phyloP scores from a whole-genome alignment of 2,329 filamentous ascomycete species.

The Tolypocladium paradoxum region DNA sequence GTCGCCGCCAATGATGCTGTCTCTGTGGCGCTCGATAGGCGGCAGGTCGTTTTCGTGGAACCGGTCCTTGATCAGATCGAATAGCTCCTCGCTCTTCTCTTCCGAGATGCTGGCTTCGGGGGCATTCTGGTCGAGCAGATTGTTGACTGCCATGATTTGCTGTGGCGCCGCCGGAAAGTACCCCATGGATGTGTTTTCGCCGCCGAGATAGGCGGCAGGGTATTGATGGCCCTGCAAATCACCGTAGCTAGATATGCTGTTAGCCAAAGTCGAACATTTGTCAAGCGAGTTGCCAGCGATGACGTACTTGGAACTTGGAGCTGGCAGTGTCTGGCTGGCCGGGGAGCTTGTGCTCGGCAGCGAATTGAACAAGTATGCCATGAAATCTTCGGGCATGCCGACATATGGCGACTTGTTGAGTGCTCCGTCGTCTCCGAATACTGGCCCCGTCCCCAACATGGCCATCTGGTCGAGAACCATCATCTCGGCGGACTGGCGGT shows the following conservation, averaged over 20 bases:
- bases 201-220: conserved; percentile 34
- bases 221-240: conserved; percentile 33
- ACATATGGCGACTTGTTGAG: conserved; percentile 73
- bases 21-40: conserved; percentile 63
- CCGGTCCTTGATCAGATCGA: conserved; percentile 68
- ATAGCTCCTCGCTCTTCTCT: conserved; percentile 73
- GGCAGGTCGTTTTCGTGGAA: conserved; percentile 75
- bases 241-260: conserved; percentile 34
- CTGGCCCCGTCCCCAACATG: conserved; percentile 61
- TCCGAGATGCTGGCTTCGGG: conserved; percentile 77
- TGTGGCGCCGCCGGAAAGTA: conserved; percentile 53
- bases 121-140: conserved; percentile 67
- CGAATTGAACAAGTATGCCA: conserved; percentile 69
- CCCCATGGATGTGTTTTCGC: conserved; percentile 35
- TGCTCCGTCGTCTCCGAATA: conserved; percentile 75
- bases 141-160: conserved; percentile 84
- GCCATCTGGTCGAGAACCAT: conserved; percentile 53
- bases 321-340: conserved; percentile 35
- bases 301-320: conserved; percentile 35
- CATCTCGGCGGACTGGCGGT: conserved; percentile 40
- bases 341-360: conserved; percentile 13
- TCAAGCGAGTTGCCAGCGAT: background rate
- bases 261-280: conserved; percentile 7
- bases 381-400: conserved; percentile 77
- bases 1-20: conserved; percentile 68